Conservation (phyloP, 768 basidiomycete species). For the Kondoa malvinella region DNA sequence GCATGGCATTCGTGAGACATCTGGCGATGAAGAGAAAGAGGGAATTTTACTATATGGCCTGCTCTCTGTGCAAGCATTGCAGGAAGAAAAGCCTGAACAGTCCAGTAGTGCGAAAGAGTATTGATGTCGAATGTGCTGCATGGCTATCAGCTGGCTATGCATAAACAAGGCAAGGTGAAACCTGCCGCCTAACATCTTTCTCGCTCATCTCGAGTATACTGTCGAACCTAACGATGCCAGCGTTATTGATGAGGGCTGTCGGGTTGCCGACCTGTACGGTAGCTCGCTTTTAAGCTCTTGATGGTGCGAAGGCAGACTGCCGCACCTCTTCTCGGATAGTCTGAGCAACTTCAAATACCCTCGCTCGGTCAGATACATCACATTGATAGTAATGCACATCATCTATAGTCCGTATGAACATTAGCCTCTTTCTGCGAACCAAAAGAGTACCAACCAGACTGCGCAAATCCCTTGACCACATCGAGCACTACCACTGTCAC, state of each 20-base stretch:
- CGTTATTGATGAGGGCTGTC: constrained; percentile 84
- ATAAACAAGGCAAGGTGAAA: background rate
- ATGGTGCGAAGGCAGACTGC: background rate
- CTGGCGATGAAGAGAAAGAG: constrained; percentile 38
- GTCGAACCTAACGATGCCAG: constrained; percentile 83
- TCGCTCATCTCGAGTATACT: constrained; percentile 58
- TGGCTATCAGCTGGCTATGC: background rate
- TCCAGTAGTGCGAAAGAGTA: constrained; percentile 76
- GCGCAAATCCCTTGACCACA: background rate
- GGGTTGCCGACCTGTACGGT: constrained; percentile 15
- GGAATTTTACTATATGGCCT: constrained; percentile 57
- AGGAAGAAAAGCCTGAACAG: constrained; percentile 80
- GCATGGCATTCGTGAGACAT: constrained; percentile 5
- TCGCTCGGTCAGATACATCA: constrained; percentile 74
- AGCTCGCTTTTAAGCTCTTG: background rate
- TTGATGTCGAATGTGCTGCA: constrained; percentile 77
- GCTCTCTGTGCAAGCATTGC: constrained; percentile 55
- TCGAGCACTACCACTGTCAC: constrained; percentile 20
- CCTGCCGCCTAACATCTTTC: constrained; percentile 64
- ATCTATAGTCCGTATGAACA: constrained; percentile 36
- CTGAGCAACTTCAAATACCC: constrained; percentile 59
- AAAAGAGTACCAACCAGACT: background rate
- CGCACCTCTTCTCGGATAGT: constrained; percentile 58
- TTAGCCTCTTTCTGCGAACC: background rate
- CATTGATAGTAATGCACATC: constrained; percentile 75